Evolutionary conservation across 768 basidiomycete genomes (phyloP), one percentile per base, ranked within the genome.

Genomic region (Ephemerocybe angulata): DNA sequence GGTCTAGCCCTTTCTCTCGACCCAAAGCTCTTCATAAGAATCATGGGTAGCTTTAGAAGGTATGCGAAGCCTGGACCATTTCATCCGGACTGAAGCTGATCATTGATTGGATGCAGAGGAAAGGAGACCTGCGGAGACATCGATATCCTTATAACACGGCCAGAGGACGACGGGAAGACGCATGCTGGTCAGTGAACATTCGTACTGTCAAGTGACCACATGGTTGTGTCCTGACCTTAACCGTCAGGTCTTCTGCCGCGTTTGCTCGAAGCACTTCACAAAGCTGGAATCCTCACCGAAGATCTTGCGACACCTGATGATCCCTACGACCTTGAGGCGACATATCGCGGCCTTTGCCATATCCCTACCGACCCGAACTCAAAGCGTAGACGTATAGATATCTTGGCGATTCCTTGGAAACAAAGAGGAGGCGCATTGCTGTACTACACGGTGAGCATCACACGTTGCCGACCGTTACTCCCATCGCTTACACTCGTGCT

Each of bases 21-120:
- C 63, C 71, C 81, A 4, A 80, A 81, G 50, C 64, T 95, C 24
- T 84, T 81, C 62, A 70, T 97, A 10, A 85, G 93, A 48, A 86
- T 95, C 46, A 95, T 96, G 94, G 95, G 94, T 1, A 93, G 90
- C 59, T 98, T 87, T 67, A 73, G 94, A 62, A 78, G 90, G 88
- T 82, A 59, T 48, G 62, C 58, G 19, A 40, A 48, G 5, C 57
- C 38, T 7, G 22, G 38, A n/a, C 47, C 54, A 19, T 15, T 6
- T 27, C 21, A 7, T 33, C 8, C n/a, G 35, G 47, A 1, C 24
- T 53, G 15, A 4, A 41, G 38, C 10, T 48, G n/a, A 28, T 48
- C 42, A 24, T 35, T 19, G 46, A 38, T 54, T 55, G 38, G 30
- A 37, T 49, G n/a, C 57, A 90, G 93, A 55, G 91, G 93, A 4